A percentile compares a stretch with the other conserved stretches of the same genome.
Conservation (phyloP, 2,329 filamentous ascomycete genomes). For the Neopestalotiopsis clavispora region DNA sequence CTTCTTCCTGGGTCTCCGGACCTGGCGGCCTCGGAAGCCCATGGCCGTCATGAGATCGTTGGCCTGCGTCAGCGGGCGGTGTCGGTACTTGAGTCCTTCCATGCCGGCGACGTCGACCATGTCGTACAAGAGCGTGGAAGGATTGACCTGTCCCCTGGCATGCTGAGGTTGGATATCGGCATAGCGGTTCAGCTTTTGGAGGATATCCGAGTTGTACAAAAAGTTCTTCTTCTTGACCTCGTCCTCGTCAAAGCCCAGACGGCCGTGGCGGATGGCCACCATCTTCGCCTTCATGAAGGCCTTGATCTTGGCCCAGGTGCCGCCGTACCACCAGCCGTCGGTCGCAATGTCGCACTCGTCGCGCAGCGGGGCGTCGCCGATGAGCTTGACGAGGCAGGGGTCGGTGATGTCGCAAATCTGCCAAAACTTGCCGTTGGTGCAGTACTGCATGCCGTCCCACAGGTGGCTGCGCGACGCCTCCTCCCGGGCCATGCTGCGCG, state of each 20-base stretch:
- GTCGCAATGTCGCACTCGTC: conserved; percentile 61
- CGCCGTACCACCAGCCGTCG: conserved; percentile 86
- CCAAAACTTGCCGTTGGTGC: conserved; percentile 86
- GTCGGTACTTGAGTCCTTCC: conserved; percentile 24
- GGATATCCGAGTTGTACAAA: conserved; percentile 47
- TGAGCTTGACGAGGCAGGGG: conserved; percentile 69
- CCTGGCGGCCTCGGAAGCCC: conserved; percentile 13
- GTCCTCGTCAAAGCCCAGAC: conserved; percentile 53
- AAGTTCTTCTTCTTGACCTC: conserved; percentile 34
- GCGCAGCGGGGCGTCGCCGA: conserved; percentile 67
- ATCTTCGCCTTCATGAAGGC: conserved; percentile 90
- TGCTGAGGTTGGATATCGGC: conserved; percentile 32
- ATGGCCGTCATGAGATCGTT: conserved; percentile 14
- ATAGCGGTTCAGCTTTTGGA: conserved; percentile 32
- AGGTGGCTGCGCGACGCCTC: conserved; percentile 65
- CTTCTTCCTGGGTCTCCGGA: neutral
- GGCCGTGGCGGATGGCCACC: conserved; percentile 64
- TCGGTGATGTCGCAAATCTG: conserved; percentile 93
- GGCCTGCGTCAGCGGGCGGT: conserved; percentile 17
- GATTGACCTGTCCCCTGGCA: conserved; percentile 25
- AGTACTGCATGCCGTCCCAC: conserved; percentile 80
- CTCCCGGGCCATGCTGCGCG: conserved; percentile 42
- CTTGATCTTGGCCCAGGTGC: conserved; percentile 82
- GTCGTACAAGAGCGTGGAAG: conserved; percentile 34
- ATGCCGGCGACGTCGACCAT: conserved; percentile 30